Percentiles rank a stretch among this genome's conserved stretches.
Conservation (phyloP, 192 early-diverging fungal species). For the Coemansia sp. region DNA sequence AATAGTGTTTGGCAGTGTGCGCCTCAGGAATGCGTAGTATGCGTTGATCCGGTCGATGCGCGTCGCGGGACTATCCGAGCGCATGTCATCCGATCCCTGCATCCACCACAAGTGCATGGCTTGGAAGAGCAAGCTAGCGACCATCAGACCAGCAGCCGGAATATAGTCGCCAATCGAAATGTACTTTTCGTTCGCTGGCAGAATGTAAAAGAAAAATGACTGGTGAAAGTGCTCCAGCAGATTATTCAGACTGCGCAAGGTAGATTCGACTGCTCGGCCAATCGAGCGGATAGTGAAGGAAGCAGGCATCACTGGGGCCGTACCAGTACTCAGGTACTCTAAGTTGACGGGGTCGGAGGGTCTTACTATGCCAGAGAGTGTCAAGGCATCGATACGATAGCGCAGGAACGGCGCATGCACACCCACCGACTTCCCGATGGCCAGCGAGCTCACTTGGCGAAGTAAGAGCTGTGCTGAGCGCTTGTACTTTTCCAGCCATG, state of each 20-base stretch:
- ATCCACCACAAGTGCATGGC: constrained; percentile 60
- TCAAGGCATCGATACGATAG: constrained; percentile 79
- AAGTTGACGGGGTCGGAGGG: constrained; percentile 5
- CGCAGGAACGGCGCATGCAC: constrained; percentile 51
- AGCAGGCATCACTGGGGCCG: constrained; percentile 1
- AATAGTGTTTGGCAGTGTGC: constrained; percentile 24
- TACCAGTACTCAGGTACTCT: neutral
- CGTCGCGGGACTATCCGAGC: constrained; percentile 31
- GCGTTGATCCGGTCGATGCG: constrained; percentile 41
- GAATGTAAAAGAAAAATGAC: constrained; percentile 95
- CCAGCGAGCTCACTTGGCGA: constrained; percentile 36
- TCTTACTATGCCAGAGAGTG: constrained; percentile 53
- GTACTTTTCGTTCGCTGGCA: constrained; percentile 72
- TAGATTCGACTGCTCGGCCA: constrained; percentile 72
- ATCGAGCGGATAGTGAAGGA: constrained; percentile 8
- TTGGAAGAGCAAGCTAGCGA: constrained; percentile 68
- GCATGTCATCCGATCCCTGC: constrained; percentile 34
- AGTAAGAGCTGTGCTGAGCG: constrained; percentile 31
- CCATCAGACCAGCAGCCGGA: constrained; percentile 76
- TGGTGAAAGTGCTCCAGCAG: constrained; percentile 93
- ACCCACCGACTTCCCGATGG: constrained; percentile 37
- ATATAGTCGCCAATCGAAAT: constrained; percentile 90
- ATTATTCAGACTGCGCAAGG: constrained; percentile 84
- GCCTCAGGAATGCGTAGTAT: constrained; percentile 39
- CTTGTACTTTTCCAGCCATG: constrained; percentile 15